Conservation (phyloP, 441 rosid species). For the Erodium moschatum region DNA sequence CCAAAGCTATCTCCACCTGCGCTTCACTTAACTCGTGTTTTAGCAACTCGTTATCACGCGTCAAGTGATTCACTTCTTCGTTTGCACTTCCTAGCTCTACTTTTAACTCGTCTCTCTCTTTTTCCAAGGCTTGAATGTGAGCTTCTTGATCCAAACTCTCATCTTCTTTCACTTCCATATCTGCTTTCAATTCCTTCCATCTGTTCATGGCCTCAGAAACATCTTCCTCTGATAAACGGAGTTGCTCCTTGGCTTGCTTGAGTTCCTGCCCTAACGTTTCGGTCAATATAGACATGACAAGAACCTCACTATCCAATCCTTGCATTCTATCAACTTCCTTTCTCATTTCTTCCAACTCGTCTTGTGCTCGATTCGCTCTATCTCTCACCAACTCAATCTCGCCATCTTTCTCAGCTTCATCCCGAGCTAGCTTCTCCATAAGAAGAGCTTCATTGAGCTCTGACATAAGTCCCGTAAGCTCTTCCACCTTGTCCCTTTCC, state of each 20-base stretch:
- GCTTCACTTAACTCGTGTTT: conserved; percentile 28
- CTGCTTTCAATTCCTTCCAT: conserved; percentile 21
- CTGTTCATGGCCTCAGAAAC: conserved; percentile 21
- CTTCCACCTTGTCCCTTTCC: conserved; percentile 36
- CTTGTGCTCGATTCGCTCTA: conserved; percentile 15
- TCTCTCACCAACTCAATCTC: conserved; percentile 20
- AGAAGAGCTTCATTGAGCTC: conserved; percentile 30
- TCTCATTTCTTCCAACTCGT: conserved; percentile 23
- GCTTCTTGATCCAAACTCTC: conserved; percentile 28
- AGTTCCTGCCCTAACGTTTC: conserved; percentile 26
- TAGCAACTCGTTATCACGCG: conserved; percentile 21
- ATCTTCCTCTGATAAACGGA: conserved; percentile 25
- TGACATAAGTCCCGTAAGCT: conserved; percentile 21
- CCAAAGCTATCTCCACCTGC: conserved; percentile 29
- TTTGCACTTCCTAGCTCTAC: conserved; percentile 22
- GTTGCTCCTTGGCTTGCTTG: conserved; percentile 19
- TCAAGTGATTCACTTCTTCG: conserved; percentile 22
- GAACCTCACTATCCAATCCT: conserved; percentile 31
- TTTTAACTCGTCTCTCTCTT: conserved; percentile 27
- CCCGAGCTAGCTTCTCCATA: conserved; percentile 21
- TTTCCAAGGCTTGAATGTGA: conserved; percentile 21
- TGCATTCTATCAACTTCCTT: conserved; percentile 19
- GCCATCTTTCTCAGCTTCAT: conserved; percentile 27
- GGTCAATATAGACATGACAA: conserved; percentile 19
- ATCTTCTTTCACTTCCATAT: conserved; percentile 26